phyloP scores from a whole-genome alignment of 176 grass and related monocot species.

The Carex myosuroides region DNA sequence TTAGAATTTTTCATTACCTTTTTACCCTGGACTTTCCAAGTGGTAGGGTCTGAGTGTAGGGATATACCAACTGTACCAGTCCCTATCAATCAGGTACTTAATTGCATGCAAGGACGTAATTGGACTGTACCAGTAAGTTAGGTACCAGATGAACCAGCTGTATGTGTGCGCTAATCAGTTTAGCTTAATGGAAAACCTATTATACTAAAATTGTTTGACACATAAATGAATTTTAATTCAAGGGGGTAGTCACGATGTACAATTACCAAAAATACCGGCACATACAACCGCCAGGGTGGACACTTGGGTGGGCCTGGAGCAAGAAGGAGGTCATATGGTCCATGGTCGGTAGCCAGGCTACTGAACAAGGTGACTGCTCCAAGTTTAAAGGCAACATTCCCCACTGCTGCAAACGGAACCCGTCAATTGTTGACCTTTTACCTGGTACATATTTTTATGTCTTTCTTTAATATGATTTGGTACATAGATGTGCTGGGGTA shows the following conservation, averaged over 20 bases:
- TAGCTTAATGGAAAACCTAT: neutral
- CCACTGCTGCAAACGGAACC: slow-evolving; percentile 59
- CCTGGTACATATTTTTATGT: slow-evolving; percentile 26
- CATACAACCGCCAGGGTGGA: slow-evolving; percentile 75
- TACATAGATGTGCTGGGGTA: neutral
- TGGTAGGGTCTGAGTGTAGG: neutral
- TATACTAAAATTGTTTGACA: neutral
- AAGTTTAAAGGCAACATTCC: slow-evolving; percentile 52
- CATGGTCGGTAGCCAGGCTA: slow-evolving; percentile 49
- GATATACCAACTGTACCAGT: neutral
- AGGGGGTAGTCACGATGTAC: slow-evolving; percentile 59
- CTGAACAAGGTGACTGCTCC: slow-evolving; percentile 76
- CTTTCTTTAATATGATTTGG: neutral
- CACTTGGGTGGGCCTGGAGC: slow-evolving; percentile 60
- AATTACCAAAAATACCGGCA: slow-evolving; percentile 80
- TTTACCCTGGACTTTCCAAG: neutral
- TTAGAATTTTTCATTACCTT: neutral
- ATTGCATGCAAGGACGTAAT: neutral
- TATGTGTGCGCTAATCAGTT: neutral
- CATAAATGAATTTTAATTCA: neutral
- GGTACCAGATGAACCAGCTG: neutral
- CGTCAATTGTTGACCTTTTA: slow-evolving; percentile 51
- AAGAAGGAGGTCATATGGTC: slow-evolving; percentile 77
- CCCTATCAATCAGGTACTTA: neutral
- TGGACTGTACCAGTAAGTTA: neutral